Evolutionary conservation across 176 grass and related monocot genomes (phyloP), one percentile per base, ranked within the genome.

Genomic region (Zoysia pacifica): DNA sequence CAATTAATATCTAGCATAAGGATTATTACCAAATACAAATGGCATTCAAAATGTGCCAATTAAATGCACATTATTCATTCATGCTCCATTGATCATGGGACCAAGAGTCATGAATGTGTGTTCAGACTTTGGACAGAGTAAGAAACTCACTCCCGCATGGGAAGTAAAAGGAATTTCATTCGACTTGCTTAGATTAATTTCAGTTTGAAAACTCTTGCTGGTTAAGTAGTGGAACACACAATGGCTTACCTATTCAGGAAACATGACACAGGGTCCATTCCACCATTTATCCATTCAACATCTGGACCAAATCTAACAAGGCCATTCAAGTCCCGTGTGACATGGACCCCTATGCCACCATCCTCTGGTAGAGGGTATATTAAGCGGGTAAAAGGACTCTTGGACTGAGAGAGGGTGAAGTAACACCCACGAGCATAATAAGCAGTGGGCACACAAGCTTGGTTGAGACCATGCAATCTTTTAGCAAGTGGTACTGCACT

Each of bases 361-460:
- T 94, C 92, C 83, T 98, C 92, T 66, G 95, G 92, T 78, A 98
- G 85, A 78, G 95, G 95, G 90, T 98, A 94, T 80, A 98, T 98
- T 49, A 98, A 87, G 74, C 66, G 90, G 51, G 76, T 81, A 66
- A 98, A 94, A 80, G 92, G 90, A 89, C 80, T 89, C 81, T 76
- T 93, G 48, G 86, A 83, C 84, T 94, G 75, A 38, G 90, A 81
- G 76, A 98, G 86, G 3, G 88, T 93, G 74, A 98, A 98, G 79
- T 98, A 98, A 72, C 88, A 98, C 81, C 92, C 92, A 73, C 90
- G 88, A 40, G 92, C 87, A 84, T 94, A 98, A 78, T 93, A 87
- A 69, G 85, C 62, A 60, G 82, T 51, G 46, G 95, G 92, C 44
- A 94, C 68, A 81, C 76, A 78, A 77, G 61, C 82, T 79, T 79